These are phyloP conservation scores for Fusarium praegraminearum DNA, from an alignment of 2,329 filamentous ascomycete species.

Conservation along the genomic window DNA sequence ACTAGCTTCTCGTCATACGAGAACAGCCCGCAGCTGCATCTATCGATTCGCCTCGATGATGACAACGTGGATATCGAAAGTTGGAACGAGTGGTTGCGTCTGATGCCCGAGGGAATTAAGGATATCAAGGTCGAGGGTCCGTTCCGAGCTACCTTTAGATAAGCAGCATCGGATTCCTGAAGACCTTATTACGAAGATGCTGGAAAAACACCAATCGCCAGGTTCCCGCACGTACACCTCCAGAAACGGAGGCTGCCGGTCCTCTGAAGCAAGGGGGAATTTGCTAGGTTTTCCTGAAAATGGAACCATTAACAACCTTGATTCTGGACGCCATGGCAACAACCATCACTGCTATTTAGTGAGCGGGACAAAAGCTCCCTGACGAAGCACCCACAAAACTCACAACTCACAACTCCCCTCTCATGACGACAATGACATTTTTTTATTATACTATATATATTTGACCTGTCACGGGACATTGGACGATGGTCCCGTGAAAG, in stretches of 20 bases:
- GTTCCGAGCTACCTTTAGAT: conserved; percentile 51
- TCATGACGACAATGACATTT: conserved; percentile 24
- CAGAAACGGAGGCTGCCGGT: conserved; percentile 25
- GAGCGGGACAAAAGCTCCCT: conserved; percentile 11
- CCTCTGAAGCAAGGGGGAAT: conserved; percentile 17
- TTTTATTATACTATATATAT: conserved; percentile 18
- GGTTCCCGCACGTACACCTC: not conserved
- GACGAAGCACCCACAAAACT: conserved; percentile 10
- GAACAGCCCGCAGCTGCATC: conserved; percentile 61
- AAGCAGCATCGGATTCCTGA: conserved; percentile 10
- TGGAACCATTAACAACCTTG: conserved; percentile 22
- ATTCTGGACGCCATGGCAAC: conserved; percentile 6
- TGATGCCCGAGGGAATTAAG: conserved; percentile 68
- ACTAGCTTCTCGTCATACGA: conserved; percentile 56
- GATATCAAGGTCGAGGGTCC: conserved; percentile 68
- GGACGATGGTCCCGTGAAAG: conserved; percentile 44
- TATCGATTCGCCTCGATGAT: conserved; percentile 64
- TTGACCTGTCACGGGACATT: conserved; percentile 31
- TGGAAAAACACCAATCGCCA: conserved; percentile 12
- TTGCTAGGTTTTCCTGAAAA: conserved; percentile 32
- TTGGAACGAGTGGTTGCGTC: conserved; percentile 69
- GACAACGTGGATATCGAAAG: conserved; percentile 64
- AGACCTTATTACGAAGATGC: conserved; percentile 3
- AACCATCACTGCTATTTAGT: conserved; percentile 4
- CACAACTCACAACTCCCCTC: conserved; percentile 22